Evolutionary conservation across 768 basidiomycete genomes (phyloP).

Genomic region (Tulasnella sp.): DNA sequence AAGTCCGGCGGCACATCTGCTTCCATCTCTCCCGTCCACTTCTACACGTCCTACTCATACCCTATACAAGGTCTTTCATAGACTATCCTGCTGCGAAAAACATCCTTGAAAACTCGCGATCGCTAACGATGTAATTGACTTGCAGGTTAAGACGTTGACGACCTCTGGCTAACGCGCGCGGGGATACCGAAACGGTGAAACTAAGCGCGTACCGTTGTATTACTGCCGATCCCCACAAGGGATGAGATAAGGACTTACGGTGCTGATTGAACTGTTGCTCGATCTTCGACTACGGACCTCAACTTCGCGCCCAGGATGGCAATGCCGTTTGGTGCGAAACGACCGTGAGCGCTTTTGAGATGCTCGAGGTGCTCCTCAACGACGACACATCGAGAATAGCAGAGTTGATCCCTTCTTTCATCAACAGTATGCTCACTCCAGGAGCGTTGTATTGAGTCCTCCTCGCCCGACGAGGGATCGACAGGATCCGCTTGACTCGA

Average conservation of each 20-base stretch:
- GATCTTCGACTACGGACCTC: constrained; percentile 7
- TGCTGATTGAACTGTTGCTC: not conserved
- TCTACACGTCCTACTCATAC: too few relatives aligned
- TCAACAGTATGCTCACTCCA: not conserved
- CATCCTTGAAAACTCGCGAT: too few relatives aligned
- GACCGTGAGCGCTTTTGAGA: not conserved
- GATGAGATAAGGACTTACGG: not conserved
- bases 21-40: too few relatives aligned
- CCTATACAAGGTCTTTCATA: too few relatives aligned
- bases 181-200: not conserved
- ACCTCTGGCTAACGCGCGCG: not conserved
- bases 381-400: constrained; percentile 4
- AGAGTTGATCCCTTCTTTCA: constrained; percentile 18
- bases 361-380: not conserved
- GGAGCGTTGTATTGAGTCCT: not conserved
- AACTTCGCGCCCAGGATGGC: not conserved
- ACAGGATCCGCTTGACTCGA: not conserved
- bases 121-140: not conserved
- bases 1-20: too few relatives aligned
- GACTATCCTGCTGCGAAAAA: too few relatives aligned
- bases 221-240: not conserved
- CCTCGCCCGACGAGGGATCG: not conserved
- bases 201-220: not conserved
- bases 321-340: not conserved
- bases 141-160: not conserved